Percentiles rank a stretch among this genome's conserved stretches.
phyloP scores from a whole-genome alignment of 1,284 basidiomycete species.

The Ustilago lituana region DNA sequence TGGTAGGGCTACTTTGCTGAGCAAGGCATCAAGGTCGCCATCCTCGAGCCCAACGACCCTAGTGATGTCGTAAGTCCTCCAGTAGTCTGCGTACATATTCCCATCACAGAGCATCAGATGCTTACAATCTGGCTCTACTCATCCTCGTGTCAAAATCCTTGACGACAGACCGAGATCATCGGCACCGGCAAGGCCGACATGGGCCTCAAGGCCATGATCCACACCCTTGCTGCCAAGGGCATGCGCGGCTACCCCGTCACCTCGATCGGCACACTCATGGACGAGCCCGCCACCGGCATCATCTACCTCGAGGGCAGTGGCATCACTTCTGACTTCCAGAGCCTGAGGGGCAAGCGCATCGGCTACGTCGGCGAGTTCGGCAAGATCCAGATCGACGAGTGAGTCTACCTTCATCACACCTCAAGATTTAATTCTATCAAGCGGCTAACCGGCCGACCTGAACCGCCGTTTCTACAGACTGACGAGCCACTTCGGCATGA shows the following conservation, averaged over 20 bases:
- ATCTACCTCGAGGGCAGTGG: constrained; percentile 68
- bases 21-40: constrained; percentile 68
- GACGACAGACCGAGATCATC: constrained; percentile 65
- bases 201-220: constrained; percentile 68
- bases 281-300: constrained; percentile 69
- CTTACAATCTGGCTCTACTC: no score
- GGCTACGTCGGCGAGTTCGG: constrained; percentile 69
- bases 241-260: constrained; percentile 67
- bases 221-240: constrained; percentile 68
- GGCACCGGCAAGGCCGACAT: constrained; percentile 68
- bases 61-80: constrained; percentile 51
- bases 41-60: constrained; percentile 67
- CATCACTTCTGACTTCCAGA: constrained; percentile 67
- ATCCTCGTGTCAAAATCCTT: no score
- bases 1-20: constrained; percentile 52
- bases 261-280: constrained; percentile 67
- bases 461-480: constrained; percentile 28
- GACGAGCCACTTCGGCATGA: constrained; percentile 58
- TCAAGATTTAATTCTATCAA: no score
- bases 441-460: no score
- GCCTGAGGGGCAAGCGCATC: constrained; percentile 68
- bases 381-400: constrained; percentile 68
- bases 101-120: no score
- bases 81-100: no score
- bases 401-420: background rate